Conservation (phyloP, 805 yeast genomes). For the Pichia paraexigua region DNA sequence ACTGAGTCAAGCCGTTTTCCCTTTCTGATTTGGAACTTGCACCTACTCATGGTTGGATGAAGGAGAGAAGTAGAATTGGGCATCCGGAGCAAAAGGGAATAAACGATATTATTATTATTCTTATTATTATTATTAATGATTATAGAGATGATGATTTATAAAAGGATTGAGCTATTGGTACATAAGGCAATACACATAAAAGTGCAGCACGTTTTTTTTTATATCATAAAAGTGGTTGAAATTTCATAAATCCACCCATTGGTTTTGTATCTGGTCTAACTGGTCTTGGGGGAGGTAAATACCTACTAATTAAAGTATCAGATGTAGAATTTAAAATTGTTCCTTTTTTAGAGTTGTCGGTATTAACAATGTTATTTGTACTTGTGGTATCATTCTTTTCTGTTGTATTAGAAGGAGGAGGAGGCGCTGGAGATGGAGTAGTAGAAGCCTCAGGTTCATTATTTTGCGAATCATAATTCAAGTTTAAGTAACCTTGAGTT, state of each 20-base stretch:
- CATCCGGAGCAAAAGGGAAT: too few species aligned
- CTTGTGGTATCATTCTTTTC: neutral
- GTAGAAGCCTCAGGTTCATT: neutral
- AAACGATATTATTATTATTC: too few species aligned
- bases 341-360: neutral
- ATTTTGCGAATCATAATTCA: slow-evolving; percentile 15
- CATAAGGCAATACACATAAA: too few species aligned
- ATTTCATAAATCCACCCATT: slow-evolving; percentile 19
- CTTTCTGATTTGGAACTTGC: too few species aligned
- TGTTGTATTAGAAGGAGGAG: neutral
- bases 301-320: slow-evolving; percentile 8
- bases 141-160: too few species aligned
- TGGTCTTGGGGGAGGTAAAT: slow-evolving; percentile 12
- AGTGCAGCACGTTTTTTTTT: neutral
- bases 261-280: slow-evolving; percentile 6
- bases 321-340: neutral
- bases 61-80: too few species aligned
- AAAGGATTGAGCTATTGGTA: too few species aligned
- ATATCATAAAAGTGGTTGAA: slow-evolving; percentile 26
- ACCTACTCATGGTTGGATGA: too few species aligned
- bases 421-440: too few species aligned
- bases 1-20: too few species aligned
- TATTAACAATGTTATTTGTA: neutral
- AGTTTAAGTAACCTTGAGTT: slow-evolving; percentile 23
- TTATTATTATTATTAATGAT: too few species aligned